phyloP scores from a whole-genome alignment of 805 yeast genomes.

The Debaryomyces tyrocola region DNA sequence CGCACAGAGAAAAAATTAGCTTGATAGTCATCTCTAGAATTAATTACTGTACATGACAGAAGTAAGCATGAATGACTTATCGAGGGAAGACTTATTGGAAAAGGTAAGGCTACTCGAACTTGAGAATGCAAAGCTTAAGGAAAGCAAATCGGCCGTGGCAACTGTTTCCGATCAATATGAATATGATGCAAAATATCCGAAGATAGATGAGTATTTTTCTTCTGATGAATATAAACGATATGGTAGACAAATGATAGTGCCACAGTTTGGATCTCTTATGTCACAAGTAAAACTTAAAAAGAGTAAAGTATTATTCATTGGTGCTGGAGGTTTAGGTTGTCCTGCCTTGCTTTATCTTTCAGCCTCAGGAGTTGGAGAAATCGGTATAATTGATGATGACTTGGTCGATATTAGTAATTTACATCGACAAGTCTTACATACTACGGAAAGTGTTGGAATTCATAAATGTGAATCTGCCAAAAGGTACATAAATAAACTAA shows the following conservation, averaged over 20 bases:
- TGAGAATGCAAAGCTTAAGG: conserved; percentile 14
- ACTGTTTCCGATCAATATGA: neutral
- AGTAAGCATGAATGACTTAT: neutral
- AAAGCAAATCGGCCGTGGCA: neutral
- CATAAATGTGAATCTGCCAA: conserved; percentile 81
- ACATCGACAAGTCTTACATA: conserved; percentile 86
- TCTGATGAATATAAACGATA: conserved; percentile 77
- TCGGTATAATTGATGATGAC: conserved; percentile 90
- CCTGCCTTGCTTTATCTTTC: conserved; percentile 84
- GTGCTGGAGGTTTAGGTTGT: conserved; percentile 97
- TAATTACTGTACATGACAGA: neutral
- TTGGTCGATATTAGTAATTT: conserved; percentile 79
- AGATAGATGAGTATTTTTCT: conserved; percentile 21
- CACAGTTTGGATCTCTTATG: conserved; percentile 58
- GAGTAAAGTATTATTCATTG: conserved; percentile 71
- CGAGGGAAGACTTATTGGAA: conserved; percentile 21
- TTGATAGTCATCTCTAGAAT: neutral
- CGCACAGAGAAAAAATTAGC: too few relatives aligned
- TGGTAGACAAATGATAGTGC: conserved; percentile 95
- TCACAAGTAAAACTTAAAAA: conserved; percentile 58
- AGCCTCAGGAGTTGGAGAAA: conserved; percentile 82
- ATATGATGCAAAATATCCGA: conserved; percentile 2
- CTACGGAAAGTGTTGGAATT: conserved; percentile 63
- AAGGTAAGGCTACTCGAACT: conserved; percentile 18
- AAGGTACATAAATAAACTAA: conserved; percentile 49